These are phyloP conservation scores for Phytophthora sp. DNA, from an alignment of 352 stramenopile species.

Conservation along the genomic window DNA sequence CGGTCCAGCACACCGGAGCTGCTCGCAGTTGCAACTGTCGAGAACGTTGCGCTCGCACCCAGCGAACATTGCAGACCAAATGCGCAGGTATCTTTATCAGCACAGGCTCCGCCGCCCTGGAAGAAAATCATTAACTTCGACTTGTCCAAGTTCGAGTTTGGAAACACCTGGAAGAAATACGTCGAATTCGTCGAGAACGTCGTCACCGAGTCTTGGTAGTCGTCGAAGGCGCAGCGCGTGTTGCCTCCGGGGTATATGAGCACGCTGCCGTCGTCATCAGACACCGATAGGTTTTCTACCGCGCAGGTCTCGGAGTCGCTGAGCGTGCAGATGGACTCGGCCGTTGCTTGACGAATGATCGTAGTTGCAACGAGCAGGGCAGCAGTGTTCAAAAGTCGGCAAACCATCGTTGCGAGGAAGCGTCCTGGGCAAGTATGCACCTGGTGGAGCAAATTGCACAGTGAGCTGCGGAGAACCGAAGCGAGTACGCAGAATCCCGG, in stretches of 20 bases:
- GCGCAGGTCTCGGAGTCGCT: conserved; percentile 34
- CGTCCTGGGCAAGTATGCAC: conserved; percentile 12
- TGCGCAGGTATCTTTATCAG: conserved; percentile 60
- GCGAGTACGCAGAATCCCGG: conserved; percentile 5
- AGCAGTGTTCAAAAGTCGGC: conserved; percentile 3
- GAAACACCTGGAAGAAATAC: conserved; percentile 70
- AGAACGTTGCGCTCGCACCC: conserved; percentile 44
- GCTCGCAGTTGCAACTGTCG: conserved; percentile 36
- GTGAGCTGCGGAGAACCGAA: conserved; percentile 2
- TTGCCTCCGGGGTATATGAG: conserved; percentile 55
- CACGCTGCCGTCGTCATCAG: conserved; percentile 34
- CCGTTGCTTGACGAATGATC: conserved; percentile 2
- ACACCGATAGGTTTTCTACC: conserved; percentile 34
- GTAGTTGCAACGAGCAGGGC: conserved; percentile 19
- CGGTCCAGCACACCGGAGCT: conserved; percentile 57
- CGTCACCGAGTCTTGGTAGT: conserved; percentile 34
- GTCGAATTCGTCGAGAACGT: conserved; percentile 50
- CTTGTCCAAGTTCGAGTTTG: conserved; percentile 44
- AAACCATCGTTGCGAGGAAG: conserved; percentile 17
- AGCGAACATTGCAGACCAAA: conserved; percentile 64
- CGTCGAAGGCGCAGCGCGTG: conserved; percentile 60
- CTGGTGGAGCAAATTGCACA: conserved; percentile 26
- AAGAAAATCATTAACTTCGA: conserved; percentile 71
- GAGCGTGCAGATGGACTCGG: conserved; percentile 37
- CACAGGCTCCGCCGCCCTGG: conserved; percentile 63